Base-by-base conservation (phyloP, 768 basidiomycete species). In the button mushroom (Agaricus bisporus) region DNA sequence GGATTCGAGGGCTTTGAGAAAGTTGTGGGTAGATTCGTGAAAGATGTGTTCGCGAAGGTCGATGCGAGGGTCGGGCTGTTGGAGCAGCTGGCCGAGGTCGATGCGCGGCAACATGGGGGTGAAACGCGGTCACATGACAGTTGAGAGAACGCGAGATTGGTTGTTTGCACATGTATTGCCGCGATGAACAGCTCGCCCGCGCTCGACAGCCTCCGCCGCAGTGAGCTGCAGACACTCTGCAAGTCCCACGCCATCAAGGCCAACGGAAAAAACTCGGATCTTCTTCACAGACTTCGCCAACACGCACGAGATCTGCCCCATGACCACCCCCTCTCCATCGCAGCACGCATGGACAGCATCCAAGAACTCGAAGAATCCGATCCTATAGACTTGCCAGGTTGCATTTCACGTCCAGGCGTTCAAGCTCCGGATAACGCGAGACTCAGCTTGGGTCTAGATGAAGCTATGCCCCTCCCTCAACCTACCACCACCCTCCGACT, bases 141-240 rank as follows among this genome's bases (percentile, higher is more conserved):
- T n/a, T n/a, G n/a, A n/a, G n/a, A n/a, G n/a, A n/a, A n/a, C n/a
- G n/a, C n/a, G n/a, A n/a, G n/a, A n/a, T n/a, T n/a, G n/a, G n/a
- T n/a, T n/a, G n/a, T n/a, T n/a, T n/a, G n/a, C n/a, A n/a, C n/a
- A n/a, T n/a, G n/a, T n/a, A n/a, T n/a, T n/a, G n/a, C n/a, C n/a
- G n/a, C n/a, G n/a, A n/a, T n/a, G n/a, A n/a, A n/a, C n/a, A n/a
- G n/a, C 67, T 89, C 89, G 4, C 87, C 90, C 0, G 90, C 91
- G 1, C 68, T 93, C 26, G 82, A 90, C 63, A 86, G 88, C 18
- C 79, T 93, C 41, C 91, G 89, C 64, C 85, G 91, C 46, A 83
- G 88, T 43, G 90, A 93, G 63, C 86, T 92, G 41, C 77, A 89
- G 49, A 88, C 87, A 58, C 76, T 93, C 48, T 93, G 90, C 81